phyloP scores from a whole-genome alignment of 108 stramenopile species.

The Aurantiochytrium sp. region DNA sequence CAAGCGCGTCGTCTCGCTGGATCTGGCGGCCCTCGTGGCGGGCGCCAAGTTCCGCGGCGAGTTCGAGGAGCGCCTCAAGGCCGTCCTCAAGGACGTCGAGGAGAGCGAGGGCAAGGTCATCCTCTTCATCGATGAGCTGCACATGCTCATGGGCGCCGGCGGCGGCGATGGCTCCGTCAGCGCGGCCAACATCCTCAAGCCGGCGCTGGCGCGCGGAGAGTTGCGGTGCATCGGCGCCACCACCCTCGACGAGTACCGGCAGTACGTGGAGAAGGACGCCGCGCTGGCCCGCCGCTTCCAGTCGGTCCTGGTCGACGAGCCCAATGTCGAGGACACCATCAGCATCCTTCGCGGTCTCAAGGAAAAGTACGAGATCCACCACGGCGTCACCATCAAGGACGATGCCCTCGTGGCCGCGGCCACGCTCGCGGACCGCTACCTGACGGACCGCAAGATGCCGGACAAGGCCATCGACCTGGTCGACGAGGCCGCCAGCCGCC shows the following conservation, averaged over 20 bases:
- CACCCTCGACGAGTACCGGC: slow-evolving; percentile 86
- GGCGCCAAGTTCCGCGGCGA: slow-evolving; percentile 97
- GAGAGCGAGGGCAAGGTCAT: slow-evolving; percentile 76
- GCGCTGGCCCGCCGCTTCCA: slow-evolving; percentile 97
- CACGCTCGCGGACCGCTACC: slow-evolving; percentile 18
- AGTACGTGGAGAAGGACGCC: slow-evolving; percentile 88
- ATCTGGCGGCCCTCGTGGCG: slow-evolving; percentile 92
- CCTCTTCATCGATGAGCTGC: slow-evolving; percentile 95
- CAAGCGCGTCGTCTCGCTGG: slow-evolving; percentile 73
- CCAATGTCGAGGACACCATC: slow-evolving; percentile 86
- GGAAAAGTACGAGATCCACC: slow-evolving; percentile 87
- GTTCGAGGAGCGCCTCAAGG: slow-evolving; percentile 91
- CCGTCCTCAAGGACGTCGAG: slow-evolving; percentile 90
- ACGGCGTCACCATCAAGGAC: slow-evolving; percentile 74
- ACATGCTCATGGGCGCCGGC: slow-evolving; percentile 91
- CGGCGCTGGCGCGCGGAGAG: slow-evolving; percentile 93
- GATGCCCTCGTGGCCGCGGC: slow-evolving; percentile 23
- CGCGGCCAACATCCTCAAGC: slow-evolving; percentile 93
- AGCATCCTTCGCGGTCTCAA: slow-evolving; percentile 85
- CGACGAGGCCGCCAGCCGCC: slow-evolving; percentile 90
- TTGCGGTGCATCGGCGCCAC: slow-evolving; percentile 95
- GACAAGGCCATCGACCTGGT: slow-evolving; percentile 95
- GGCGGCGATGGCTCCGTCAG: slow-evolving; percentile 88
- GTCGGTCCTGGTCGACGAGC: slow-evolving; percentile 83
- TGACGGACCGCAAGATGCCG: slow-evolving; percentile 74